phyloP scores from a whole-genome alignment of 495 filamentous ascomycete genomes.

The Talaromyces proteolyticus region DNA sequence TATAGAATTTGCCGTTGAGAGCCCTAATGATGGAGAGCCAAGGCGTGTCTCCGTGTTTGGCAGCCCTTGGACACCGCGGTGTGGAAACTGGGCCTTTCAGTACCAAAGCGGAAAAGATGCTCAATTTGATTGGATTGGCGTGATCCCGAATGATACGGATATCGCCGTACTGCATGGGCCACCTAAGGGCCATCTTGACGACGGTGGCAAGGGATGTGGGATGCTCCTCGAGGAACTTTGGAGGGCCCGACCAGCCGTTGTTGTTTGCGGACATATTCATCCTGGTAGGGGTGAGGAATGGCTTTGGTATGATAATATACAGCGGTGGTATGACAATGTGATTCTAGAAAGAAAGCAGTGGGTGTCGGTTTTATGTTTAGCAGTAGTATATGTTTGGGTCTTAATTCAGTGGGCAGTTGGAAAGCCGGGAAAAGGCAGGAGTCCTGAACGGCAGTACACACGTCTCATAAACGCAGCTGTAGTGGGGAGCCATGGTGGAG shows the following conservation, averaged over 20 bases:
- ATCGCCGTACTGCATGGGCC: slow-evolving; percentile 66
- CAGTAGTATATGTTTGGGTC: background rate
- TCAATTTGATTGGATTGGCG: slow-evolving; percentile 7
- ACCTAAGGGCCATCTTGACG: slow-evolving; percentile 56
- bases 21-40: slow-evolving; percentile 3
- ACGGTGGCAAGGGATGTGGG: slow-evolving; percentile 24
- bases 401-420: background rate
- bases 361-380: background rate
- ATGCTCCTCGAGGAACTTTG: slow-evolving; percentile 56
- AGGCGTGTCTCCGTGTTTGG: slow-evolving; percentile 1
- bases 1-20: background rate
- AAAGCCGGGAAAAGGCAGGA: background rate
- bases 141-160: slow-evolving; percentile 56
- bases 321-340: slow-evolving; percentile 1
- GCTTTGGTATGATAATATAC: slow-evolving; percentile 1
- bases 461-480: background rate
- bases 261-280: slow-evolving; percentile 73
- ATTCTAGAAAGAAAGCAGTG: background rate
- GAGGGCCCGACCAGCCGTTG: slow-evolving; percentile 57
- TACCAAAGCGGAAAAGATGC: slow-evolving; percentile 14
- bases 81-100: slow-evolving; percentile 44
- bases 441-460: background rate
- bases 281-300: background rate
- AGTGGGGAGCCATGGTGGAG: background rate
- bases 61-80: slow-evolving; percentile 38